Percentiles rank a stretch among this genome's conserved stretches.
Evolutionary conservation across 2,329 filamentous ascomycete genomes (phyloP).

Genomic region (Dactylellina haptotyla): DNA sequence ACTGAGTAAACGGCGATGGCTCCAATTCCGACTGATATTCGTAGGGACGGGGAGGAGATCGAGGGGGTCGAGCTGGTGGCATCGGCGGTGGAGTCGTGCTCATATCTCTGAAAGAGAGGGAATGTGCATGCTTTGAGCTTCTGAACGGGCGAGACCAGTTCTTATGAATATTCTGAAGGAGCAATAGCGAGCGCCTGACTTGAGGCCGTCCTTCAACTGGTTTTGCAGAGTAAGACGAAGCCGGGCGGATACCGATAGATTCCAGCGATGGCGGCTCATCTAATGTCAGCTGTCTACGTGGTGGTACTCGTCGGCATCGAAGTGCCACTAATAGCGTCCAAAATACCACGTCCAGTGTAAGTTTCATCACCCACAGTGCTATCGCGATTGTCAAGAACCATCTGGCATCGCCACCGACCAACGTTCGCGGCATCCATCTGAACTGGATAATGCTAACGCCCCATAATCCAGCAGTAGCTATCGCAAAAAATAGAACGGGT

Average conservation of each 20-base stretch:
- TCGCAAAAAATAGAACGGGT: slow-evolving; percentile 24
- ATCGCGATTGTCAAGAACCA: slow-evolving; percentile 50
- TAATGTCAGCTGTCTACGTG: slow-evolving; percentile 10
- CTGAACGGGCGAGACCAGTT: slow-evolving; percentile 50
- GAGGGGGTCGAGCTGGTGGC: slow-evolving; percentile 19
- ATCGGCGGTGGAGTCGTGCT: slow-evolving; percentile 16
- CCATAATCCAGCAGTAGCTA: slow-evolving; percentile 40
- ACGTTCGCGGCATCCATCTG: slow-evolving; percentile 34
- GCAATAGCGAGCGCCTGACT: slow-evolving; percentile 21
- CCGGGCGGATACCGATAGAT: slow-evolving; percentile 6
- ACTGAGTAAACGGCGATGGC: slow-evolving; percentile 45
- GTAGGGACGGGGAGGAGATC: slow-evolving; percentile 26
- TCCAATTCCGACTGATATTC: slow-evolving; percentile 22
- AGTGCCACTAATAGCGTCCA: slow-evolving; percentile 42
- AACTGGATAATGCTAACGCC: slow-evolving; percentile 45
- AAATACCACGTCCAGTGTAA: slow-evolving; percentile 44
- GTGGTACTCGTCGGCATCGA: slow-evolving; percentile 22
- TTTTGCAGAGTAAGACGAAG: slow-evolving; percentile 21
- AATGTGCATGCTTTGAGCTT: not conserved
- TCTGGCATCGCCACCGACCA: slow-evolving; percentile 38
- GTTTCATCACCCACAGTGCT: slow-evolving; percentile 39
- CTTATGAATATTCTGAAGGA: slow-evolving; percentile 24
- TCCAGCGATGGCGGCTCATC: slow-evolving; percentile 18
- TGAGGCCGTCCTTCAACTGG: not conserved
- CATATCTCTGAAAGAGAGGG: slow-evolving; percentile 9